Evolutionary conservation across 768 basidiomycete genomes (phyloP).

Genomic region (Fomitopsis serialis): DNA sequence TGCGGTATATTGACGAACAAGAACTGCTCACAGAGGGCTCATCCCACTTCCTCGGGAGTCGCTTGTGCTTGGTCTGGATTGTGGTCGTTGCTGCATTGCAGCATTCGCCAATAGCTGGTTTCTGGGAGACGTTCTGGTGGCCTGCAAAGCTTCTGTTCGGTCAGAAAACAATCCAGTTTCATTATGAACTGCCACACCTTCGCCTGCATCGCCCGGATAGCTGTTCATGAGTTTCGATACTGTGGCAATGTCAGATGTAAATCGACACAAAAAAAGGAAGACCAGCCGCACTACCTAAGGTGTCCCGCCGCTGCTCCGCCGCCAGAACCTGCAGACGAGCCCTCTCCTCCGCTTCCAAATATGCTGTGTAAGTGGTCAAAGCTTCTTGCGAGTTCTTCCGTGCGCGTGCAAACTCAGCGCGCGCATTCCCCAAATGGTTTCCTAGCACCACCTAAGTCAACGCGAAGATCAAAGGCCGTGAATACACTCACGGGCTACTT

Average conservation of each 20-base stretch:
- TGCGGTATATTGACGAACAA: neutral
- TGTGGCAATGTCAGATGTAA: slow-evolving; percentile 14
- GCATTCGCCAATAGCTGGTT: neutral
- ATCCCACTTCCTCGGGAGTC: slow-evolving; percentile 16
- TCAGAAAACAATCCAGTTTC: neutral
- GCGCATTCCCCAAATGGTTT: slow-evolving; percentile 26
- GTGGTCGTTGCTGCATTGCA: slow-evolving; percentile 5
- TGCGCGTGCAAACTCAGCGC: slow-evolving; percentile 57
- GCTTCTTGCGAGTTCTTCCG: slow-evolving; percentile 71
- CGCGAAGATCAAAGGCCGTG: neutral
- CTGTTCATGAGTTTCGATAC: slow-evolving; percentile 20
- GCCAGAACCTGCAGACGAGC: slow-evolving; percentile 57
- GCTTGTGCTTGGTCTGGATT: slow-evolving; percentile 13
- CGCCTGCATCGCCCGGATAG: slow-evolving; percentile 16
- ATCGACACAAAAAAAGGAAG: slow-evolving; percentile 1
- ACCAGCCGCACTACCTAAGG: slow-evolving; percentile 33
- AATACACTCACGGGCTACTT: slow-evolving; percentile 36
- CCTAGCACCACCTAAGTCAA: neutral
- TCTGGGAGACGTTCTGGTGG: neutral
- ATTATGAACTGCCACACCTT: slow-evolving; percentile 11
- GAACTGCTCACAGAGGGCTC: slow-evolving; percentile 10
- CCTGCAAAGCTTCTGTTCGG: neutral
- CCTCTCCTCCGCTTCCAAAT: slow-evolving; percentile 61
- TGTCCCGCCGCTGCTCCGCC: slow-evolving; percentile 68
- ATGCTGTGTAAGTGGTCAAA: slow-evolving; percentile 63